phyloP scores from a whole-genome alignment of 805 yeast species.

The Hanseniaspora vineae region DNA sequence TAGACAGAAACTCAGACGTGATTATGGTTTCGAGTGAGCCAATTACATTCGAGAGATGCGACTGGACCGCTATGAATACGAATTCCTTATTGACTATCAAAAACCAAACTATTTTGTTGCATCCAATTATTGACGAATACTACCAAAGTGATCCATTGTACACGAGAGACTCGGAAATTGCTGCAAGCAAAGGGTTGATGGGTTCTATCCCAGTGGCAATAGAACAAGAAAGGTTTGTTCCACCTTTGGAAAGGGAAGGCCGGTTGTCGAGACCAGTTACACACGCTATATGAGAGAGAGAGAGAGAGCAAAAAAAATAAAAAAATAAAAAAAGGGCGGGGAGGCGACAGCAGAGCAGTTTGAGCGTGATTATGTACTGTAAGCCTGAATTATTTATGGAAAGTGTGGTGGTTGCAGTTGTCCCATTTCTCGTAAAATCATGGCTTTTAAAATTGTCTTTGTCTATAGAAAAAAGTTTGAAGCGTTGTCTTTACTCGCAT shows the following conservation, averaged over 20 bases:
- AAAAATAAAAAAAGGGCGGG: not conserved
- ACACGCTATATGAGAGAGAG: not conserved
- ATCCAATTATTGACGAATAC: slow-evolving; percentile 85
- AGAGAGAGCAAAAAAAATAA: not conserved
- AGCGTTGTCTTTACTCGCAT: no score
- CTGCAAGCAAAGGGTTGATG: slow-evolving; percentile 84
- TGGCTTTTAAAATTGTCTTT: no score
- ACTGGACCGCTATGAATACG: slow-evolving; percentile 95
- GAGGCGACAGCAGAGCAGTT: not conserved
- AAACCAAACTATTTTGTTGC: slow-evolving; percentile 76
- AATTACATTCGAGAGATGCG: slow-evolving; percentile 88
- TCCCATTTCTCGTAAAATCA: no score
- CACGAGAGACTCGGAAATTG: slow-evolving; percentile 65
- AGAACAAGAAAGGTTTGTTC: slow-evolving; percentile 34
- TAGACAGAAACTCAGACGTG: slow-evolving; percentile 85
- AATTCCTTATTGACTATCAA: slow-evolving; percentile 74
- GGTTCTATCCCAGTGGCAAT: slow-evolving; percentile 71
- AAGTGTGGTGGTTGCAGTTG: no score
- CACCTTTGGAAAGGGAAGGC: slow-evolving; percentile 73
- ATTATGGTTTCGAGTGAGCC: slow-evolving; percentile 98
- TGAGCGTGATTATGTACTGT: no score
- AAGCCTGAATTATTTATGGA: no score
- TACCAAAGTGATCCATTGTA: slow-evolving; percentile 59
- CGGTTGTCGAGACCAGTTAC: slow-evolving; percentile 25
- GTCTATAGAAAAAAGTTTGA: no score